Base-by-base conservation (phyloP, 2,329 filamentous ascomycete species). In the Aspergillus hiratsukae region DNA sequence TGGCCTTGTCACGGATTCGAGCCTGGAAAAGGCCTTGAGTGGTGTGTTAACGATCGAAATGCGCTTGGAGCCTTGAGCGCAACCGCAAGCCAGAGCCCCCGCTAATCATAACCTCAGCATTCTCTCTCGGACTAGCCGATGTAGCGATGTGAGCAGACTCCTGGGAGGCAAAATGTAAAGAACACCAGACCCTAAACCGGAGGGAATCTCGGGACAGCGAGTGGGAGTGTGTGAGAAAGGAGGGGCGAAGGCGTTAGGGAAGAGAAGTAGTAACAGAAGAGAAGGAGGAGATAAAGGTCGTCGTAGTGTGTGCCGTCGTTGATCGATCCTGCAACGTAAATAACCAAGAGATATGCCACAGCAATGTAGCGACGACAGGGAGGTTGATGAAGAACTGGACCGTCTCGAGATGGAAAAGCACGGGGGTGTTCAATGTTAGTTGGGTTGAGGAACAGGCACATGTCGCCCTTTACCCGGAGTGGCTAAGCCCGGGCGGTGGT, bases 61-160 rank as follows among this genome's bases (percentile, higher is more conserved):
- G 70, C 66, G 71, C 69, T 66, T 72, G 70, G 68, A 72, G 72
- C 69, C 68, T 66, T 71, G 69, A 71, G 72, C 72, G 72, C 72
- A 73, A 71, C 63, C 65, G 65, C 62, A 72, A 71, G 62, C 68
- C 67, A 69, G 62, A 70, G 69, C 68, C 69, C 66, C 70, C 64
- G 69, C 67, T 58, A 61, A 66, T 72, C 71, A 75, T 75, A 67
- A 65, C 72, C 70, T 74, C 68, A 71, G 64, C 72, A 75, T 75
- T 58, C 66, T 71, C 66, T 58, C 63, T 61, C 52, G 53, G 43
- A 29, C 45, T 52, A 29, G 50, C 52, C 49, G 25, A 55, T 35
- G 8, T 28, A 25, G 25, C 7, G 29, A 40, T 17, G n/a, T 31
- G 28, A 21, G 51, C 51, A 40, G 54, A 55, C 57, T 57, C 55